Evolutionary conservation across 2,329 filamentous ascomycete genomes (phyloP).

Genomic region (Ceratocystis alfenasii): DNA sequence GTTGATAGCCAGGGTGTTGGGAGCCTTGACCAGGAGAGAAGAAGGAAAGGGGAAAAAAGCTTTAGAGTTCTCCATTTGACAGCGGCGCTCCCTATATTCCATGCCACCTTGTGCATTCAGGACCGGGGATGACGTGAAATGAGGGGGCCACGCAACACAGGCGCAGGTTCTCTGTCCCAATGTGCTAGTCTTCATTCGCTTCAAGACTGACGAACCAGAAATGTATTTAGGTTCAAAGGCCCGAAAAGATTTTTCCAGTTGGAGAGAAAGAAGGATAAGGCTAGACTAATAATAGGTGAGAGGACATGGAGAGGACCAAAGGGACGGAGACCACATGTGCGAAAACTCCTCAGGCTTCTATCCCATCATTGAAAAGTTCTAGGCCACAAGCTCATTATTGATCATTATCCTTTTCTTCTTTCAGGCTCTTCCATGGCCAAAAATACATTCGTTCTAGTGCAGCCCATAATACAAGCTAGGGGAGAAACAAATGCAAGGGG

Average conservation of each 20-base stretch:
- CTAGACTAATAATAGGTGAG: neutral
- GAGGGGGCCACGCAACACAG: neutral
- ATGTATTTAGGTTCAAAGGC: neutral
- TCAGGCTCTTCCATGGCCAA: neutral
- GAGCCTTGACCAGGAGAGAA: neutral
- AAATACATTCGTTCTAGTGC: neutral
- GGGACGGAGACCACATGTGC: too few species aligned
- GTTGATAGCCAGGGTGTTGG: neutral
- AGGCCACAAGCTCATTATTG: neutral
- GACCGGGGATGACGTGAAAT: neutral
- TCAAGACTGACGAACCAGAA: too few species aligned
- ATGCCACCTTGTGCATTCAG: too few species aligned
- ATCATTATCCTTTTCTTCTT: neutral
- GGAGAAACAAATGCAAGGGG: conserved; percentile 6
- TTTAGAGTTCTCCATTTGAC: neutral
- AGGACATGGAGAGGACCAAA: neutral
- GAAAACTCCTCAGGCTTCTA: too few species aligned
- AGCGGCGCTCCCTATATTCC: neutral
- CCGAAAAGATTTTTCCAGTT: neutral
- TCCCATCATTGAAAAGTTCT: neutral
- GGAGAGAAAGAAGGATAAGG: neutral
- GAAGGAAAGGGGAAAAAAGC: neutral
- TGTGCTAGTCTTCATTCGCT: neutral
- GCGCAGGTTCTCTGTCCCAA: neutral
- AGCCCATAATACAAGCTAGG: neutral